A percentile compares a stretch with the other conserved stretches of the same genome.
Conservation (phyloP, 2,329 filamentous ascomycete genomes). For the Pestalotiopsis fici region DNA sequence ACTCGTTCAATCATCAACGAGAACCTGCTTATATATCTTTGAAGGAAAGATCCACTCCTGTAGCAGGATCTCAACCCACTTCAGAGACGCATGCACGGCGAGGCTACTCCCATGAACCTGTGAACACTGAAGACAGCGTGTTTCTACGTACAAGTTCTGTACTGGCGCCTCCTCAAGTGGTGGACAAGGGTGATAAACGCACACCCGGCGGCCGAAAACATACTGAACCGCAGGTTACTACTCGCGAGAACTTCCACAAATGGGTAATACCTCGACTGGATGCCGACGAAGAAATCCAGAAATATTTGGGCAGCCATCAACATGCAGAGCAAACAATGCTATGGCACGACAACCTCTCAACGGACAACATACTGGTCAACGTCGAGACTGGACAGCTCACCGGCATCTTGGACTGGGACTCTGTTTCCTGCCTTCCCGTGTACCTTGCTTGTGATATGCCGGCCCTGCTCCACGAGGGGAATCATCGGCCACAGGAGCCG, state of each 20-base stretch:
- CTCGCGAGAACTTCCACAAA: neutral
- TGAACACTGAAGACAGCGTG: no score
- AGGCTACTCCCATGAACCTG: no score
- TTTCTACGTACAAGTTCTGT: no score
- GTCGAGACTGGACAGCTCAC: conserved; percentile 24
- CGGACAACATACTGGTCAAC: conserved; percentile 35
- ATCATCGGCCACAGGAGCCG: conserved; percentile 18
- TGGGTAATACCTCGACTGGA: neutral
- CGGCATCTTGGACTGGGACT: conserved; percentile 35
- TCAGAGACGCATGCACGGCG: no score
- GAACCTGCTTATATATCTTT: no score
- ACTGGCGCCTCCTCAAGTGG: no score
- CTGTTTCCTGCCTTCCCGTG: conserved; percentile 29
- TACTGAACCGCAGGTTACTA: neutral
- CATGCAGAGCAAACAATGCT: conserved; percentile 24
- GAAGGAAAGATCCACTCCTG: no score
- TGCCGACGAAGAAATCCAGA: neutral
- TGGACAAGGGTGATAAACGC: neutral
- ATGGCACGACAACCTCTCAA: conserved; percentile 30
- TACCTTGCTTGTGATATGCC: conserved; percentile 31
- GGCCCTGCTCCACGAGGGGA: conserved; percentile 26
- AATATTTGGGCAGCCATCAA: neutral
- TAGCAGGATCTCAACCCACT: no score
- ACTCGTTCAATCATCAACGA: no score
- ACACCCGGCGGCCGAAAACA: neutral